Evolutionary conservation across 768 basidiomycete genomes (phyloP), one percentile per base, ranked within the genome.

Genomic region (Trametes sanguinea): DNA sequence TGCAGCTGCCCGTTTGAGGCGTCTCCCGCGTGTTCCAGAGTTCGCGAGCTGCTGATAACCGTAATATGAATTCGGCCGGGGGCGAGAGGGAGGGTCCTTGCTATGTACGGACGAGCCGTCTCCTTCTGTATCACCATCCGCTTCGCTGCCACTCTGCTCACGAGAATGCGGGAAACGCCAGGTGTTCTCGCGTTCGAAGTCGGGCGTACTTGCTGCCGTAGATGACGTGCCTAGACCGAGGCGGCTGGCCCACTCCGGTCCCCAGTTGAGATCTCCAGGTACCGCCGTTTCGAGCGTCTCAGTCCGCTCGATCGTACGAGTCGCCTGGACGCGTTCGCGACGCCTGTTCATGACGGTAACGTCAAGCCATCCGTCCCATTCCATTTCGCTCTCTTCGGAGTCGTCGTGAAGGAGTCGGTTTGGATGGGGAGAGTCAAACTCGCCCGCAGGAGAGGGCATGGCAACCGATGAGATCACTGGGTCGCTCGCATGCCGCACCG

Each of bases 321-420:
- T 30, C 32, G 54, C 55, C 22, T 22, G 22, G 32, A 67, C 63
- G 45, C 61, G 61, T 14, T 73, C 68, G 42, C 77, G 75, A 2
- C 77, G 66, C 55, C 33, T 68, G 65, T 79, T 79, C 22, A 80
- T 75, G 44, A 78, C 74, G 46, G 88, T 57, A 74, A 87, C 87
- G 4, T 80, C 81, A 68, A 80, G 75, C 88, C 88, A 90, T 1
- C 83, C 84, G 4, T 82, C 76, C 88, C 88, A 90, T 68, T 90
- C 88, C 22, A 75, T 74, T 69, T 88, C 88, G 65, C 78, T 81
- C 29, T 81, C 77, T 6, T 62, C 60, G 4, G 59, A 54, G 14
- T 66, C 61, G n/a, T 50, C 51, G 8, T 14, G 0, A 3, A 16
- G 4, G 9, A 6, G 50, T 1, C 37, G 32, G 2, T 4, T 27